phyloP scores from a whole-genome alignment of 768 basidiomycete genomes.

The Cubamyces lactineus region DNA sequence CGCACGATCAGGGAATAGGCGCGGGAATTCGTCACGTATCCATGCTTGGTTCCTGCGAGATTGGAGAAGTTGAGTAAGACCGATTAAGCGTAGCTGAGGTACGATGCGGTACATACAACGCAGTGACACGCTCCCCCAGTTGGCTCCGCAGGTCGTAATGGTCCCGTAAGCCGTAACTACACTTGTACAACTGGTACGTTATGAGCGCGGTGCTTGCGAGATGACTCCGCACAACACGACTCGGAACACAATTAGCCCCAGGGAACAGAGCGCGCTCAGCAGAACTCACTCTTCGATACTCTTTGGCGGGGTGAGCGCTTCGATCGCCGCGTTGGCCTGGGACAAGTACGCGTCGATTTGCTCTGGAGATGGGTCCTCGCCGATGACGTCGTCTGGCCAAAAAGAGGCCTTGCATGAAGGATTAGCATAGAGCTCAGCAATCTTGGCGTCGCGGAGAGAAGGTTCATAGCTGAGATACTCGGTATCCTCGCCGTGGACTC shows the following conservation, averaged over 20 bases:
- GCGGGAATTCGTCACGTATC: too few relatives aligned
- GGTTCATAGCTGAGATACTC: neutral
- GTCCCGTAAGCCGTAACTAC: neutral
- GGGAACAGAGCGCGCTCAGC: neutral
- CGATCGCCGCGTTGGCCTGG: slow-evolving; percentile 5
- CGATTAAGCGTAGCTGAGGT: too few relatives aligned
- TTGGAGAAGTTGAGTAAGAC: too few relatives aligned
- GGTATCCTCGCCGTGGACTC: neutral
- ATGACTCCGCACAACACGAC: slow-evolving; percentile 1
- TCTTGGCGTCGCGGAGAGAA: neutral
- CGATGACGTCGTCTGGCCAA: neutral
- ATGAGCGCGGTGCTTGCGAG: neutral
- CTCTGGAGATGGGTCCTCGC: neutral
- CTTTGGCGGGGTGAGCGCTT: neutral
- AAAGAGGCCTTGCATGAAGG: neutral
- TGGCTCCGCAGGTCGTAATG: neutral
- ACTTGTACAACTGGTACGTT: slow-evolving; percentile 1
- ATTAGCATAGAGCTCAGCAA: slow-evolving; percentile 3
- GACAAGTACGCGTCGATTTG: slow-evolving; percentile 1
- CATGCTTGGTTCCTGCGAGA: too few relatives aligned
- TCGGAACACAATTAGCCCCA: neutral
- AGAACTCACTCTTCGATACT: slow-evolving; percentile 1
- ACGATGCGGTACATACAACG: neutral
- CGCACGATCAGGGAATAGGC: too few relatives aligned
- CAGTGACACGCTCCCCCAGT: neutral